A percentile compares a stretch with the other conserved stretches of the same genome.
These are phyloP conservation scores for Ganoderma sinense DNA, from an alignment of 1,284 basidiomycete species.

Conservation along the genomic window DNA sequence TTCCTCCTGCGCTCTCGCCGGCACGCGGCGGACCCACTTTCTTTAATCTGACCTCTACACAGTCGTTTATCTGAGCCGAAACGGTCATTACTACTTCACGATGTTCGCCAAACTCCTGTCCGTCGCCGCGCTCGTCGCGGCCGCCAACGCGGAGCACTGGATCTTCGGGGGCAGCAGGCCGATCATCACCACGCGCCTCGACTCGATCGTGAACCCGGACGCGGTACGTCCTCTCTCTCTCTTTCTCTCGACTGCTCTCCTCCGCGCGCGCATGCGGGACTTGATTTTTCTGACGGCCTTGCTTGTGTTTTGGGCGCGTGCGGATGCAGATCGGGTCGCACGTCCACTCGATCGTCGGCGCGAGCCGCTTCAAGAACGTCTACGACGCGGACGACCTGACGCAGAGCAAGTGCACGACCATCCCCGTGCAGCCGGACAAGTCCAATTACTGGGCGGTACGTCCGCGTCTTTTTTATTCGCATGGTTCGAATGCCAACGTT, in stretches of 20 bases:
- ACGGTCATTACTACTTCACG: constrained; percentile 30
- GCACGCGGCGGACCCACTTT: constrained; percentile 17
- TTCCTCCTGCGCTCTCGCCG: constrained; percentile 4
- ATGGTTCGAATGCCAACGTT: constrained; percentile 3
- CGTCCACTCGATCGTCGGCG: constrained; percentile 41
- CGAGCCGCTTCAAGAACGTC: constrained; percentile 31
- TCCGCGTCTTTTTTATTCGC: constrained; percentile 1
- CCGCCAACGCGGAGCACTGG: constrained; percentile 37
- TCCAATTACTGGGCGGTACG: constrained; percentile 41
- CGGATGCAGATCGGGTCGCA: constrained; percentile 32
- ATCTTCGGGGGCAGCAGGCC: constrained; percentile 38
- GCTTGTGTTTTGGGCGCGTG: background rate
- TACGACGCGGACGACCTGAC: constrained; percentile 32
- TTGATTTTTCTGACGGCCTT: background rate
- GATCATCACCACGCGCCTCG: constrained; percentile 37
- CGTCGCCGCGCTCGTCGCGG: constrained; percentile 31
- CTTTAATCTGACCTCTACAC: constrained; percentile 32
- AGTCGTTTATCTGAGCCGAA: constrained; percentile 17
- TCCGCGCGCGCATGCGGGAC: too few species aligned
- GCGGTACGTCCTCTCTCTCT: too few species aligned
- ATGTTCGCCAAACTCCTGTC: constrained; percentile 28
- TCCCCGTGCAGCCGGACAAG: constrained; percentile 37
- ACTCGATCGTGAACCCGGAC: constrained; percentile 39
- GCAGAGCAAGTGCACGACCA: constrained; percentile 35
- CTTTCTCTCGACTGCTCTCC: background rate